Conservation (phyloP, 208 protist species). For the Trypanosoma vivax region DNA sequence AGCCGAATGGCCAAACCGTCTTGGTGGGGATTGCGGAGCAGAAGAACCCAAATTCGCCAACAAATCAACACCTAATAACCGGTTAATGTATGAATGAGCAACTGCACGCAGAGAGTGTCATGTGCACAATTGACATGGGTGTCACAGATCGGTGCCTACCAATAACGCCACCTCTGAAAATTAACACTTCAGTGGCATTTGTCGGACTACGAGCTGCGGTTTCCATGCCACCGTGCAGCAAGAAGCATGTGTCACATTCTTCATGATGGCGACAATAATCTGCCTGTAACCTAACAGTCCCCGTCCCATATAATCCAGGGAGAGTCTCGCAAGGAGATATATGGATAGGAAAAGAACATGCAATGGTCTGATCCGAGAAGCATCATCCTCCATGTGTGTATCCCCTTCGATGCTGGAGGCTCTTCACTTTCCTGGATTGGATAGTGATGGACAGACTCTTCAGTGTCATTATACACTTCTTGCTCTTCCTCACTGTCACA, state of each 20-base stretch:
- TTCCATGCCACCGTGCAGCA: slow-evolving; percentile 14
- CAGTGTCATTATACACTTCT: slow-evolving; percentile 50
- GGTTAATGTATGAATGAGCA: no score
- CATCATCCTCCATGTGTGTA: slow-evolving; percentile 7
- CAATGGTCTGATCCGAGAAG: background rate
- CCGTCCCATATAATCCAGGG: slow-evolving; percentile 8
- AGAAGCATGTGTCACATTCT: slow-evolving; percentile 3
- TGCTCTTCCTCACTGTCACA: slow-evolving; percentile 80
- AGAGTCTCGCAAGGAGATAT: slow-evolving; percentile 12
- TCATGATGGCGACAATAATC: background rate
- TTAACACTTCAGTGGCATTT: slow-evolving; percentile 24
- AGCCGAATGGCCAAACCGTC: slow-evolving; percentile 25
- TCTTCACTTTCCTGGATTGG: slow-evolving; percentile 46
- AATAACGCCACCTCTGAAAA: slow-evolving; percentile 32
- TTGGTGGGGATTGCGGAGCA: background rate
- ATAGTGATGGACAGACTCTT: slow-evolving; percentile 64
- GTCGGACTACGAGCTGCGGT: slow-evolving; percentile 10
- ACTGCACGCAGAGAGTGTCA: no score
- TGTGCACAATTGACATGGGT: no score
- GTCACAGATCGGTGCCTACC: no score
- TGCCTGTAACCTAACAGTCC: slow-evolving; percentile 1
- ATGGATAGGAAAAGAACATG: slow-evolving; percentile 12
- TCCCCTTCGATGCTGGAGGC: slow-evolving; percentile 6
- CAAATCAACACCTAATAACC: no score
- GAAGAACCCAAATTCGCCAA: background rate